Conservation (phyloP, 2,329 filamentous ascomycete species). For the Penicillium hordei region DNA sequence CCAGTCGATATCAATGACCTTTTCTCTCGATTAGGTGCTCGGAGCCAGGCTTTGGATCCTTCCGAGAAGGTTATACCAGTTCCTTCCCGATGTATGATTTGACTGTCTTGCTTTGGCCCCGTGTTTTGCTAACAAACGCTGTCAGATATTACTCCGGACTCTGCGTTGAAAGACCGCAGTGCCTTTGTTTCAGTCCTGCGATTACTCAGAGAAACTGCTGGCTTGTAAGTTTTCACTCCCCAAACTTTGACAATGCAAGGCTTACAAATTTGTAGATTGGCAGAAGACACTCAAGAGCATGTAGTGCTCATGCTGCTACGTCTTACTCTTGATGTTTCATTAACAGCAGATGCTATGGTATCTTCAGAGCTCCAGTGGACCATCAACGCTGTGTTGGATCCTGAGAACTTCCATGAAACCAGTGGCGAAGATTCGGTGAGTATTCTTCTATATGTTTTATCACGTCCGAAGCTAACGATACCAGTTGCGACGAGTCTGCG, state of each 20-base stretch:
- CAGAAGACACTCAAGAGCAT: slow-evolving; percentile 33
- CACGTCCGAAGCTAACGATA: slow-evolving; percentile 12
- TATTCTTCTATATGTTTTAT: background rate
- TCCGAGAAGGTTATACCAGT: slow-evolving; percentile 31
- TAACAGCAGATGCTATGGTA: slow-evolving; percentile 31
- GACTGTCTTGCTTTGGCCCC: background rate
- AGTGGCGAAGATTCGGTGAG: slow-evolving; percentile 26
- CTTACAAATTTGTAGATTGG: slow-evolving; percentile 32
- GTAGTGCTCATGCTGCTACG: slow-evolving; percentile 38
- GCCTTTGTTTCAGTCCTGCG: slow-evolving; percentile 37
- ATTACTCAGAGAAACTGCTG: slow-evolving; percentile 32
- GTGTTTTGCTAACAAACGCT: slow-evolving; percentile 11
- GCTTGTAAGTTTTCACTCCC: slow-evolving; percentile 27
- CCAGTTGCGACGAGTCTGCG: slow-evolving; percentile 33
- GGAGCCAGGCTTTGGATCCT: slow-evolving; percentile 45
- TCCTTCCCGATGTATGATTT: slow-evolving; percentile 23
- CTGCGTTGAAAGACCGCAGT: slow-evolving; percentile 15
- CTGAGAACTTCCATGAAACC: slow-evolving; percentile 28
- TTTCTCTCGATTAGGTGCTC: slow-evolving; percentile 61
- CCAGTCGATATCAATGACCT: slow-evolving; percentile 48
- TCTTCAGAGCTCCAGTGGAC: slow-evolving; percentile 36
- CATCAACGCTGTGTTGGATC: slow-evolving; percentile 28
- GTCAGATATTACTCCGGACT: slow-evolving; percentile 17
- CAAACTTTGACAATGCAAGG: background rate
- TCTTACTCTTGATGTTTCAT: slow-evolving; percentile 37